phyloP scores from a whole-genome alignment of 140 eudicot genomes.

The Bidens hawaiensis region DNA sequence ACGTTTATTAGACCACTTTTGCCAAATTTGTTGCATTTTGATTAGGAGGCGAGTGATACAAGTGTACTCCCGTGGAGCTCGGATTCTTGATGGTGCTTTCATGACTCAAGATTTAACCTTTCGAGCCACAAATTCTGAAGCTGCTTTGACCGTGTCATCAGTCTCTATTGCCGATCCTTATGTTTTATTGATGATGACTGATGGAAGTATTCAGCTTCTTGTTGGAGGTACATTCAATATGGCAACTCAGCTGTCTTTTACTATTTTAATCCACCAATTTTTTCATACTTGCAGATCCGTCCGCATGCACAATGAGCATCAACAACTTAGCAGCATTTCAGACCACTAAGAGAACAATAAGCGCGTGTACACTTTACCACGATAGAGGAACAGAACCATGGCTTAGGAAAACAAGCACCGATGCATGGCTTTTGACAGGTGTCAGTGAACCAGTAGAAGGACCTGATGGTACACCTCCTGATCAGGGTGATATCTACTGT shows the following conservation, averaged over 20 bases:
- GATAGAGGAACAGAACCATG: conserved; percentile 97
- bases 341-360: conserved; percentile 52
- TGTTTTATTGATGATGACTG: conserved; percentile 80
- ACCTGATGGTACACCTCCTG: conserved; percentile 72
- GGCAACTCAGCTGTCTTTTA: conserved; percentile 2
- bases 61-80: conserved; percentile 86
- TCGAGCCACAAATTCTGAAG: conserved; percentile 51
- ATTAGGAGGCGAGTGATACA: conserved; percentile 90
- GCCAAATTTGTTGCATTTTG: conserved; percentile 7
- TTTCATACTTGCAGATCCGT: conserved; percentile 54
- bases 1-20: conserved; percentile 1
- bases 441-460: conserved; percentile 85
- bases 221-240: conserved; percentile 71
- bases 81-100: conserved; percentile 91
- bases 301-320: conserved; percentile 63
- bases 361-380: conserved; percentile 84
- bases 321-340: conserved; percentile 59
- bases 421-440: conserved; percentile 98
- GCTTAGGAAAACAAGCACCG: conserved; percentile 89
- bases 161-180: conserved; percentile 97
- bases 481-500: conserved; percentile 91
- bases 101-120: conserved; percentile 89
- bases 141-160: conserved; percentile 68
- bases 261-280: background rate
- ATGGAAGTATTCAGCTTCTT: conserved; percentile 95